Base-by-base conservation (phyloP, 129 eudicot species). In the Helianthus tuberosus region DNA sequence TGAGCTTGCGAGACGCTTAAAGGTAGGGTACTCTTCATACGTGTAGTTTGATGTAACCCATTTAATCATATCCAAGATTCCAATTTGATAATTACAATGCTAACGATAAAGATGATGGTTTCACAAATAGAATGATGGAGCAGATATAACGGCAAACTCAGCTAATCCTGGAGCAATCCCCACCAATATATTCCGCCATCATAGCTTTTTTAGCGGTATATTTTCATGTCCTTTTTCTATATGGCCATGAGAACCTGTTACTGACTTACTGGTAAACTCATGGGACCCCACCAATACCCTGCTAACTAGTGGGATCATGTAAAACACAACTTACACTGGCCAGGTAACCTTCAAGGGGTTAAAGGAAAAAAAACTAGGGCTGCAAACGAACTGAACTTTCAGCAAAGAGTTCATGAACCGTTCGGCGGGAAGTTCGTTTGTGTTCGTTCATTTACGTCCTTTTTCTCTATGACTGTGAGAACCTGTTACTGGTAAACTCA, bases 121-220 rank as follows among this genome's bases (percentile, higher is more conserved):
- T 64, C 47, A 59, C 54, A 54, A 46, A 41, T 66, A 88, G 88
- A 88, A 80, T 3, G 86, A 88, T 27, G 80, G 77, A 54, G 81
- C 63, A 71, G 44, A 81, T 47, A 61, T 85, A 66, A 88, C 90
- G 0, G 95, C 95, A 53, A 88, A 85, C 73, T 83, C 90, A 0
- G 79, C 85, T 72, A 76, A 86, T 83, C 95, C 95, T 8, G 95
- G 95, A 50, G 86, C 79, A 53, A 81, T 88, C n/a, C 78, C 74
- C 70, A 83, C 90, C 62, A 80, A 88, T 66, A 82, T 88, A 5
- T 88, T 88, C 81, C 90, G 88, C 15, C 80, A 88, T 75, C 55
- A 78, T 78, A 71, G 69, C 63, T 48, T 88, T 41, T 49, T 88
- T 58, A 69, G 68, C 13, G 82, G 94, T 88, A 53, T 17, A 43